Percentiles rank a stretch among this genome's conserved stretches.
Conservation (phyloP, 352 stramenopile genomes). For the Phytophthora lateralis region DNA sequence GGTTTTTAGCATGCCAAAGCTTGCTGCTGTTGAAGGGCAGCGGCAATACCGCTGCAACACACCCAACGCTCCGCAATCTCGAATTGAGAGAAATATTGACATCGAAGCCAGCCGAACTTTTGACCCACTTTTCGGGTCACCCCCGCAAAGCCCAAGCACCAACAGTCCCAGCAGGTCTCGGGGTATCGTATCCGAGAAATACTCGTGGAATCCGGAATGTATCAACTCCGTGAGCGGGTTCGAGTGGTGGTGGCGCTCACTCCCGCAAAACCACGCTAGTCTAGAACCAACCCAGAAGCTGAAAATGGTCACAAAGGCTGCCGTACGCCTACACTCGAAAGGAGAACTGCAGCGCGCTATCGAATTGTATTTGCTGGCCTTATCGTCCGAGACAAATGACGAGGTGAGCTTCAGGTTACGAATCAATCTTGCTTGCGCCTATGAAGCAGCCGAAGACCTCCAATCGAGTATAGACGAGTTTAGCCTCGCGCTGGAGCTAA, state of each 20-base stretch:
- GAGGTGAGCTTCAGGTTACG: conserved; percentile 68
- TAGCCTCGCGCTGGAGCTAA: conserved; percentile 46
- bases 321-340: conserved; percentile 65
- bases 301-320: conserved; percentile 84
- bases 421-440: conserved; percentile 73
- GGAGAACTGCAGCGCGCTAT: conserved; percentile 66
- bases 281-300: conserved; percentile 75
- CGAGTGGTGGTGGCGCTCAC: conserved; percentile 83
- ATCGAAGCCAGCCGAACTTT: conserved; percentile 11
- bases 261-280: conserved; percentile 63
- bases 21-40: conserved; percentile 53
- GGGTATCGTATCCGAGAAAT: conserved; percentile 56
- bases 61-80: conserved; percentile 46
- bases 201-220: conserved; percentile 73
- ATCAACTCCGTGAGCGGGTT: conserved; percentile 82
- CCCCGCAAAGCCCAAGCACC: conserved; percentile 38
- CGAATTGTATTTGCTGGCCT: conserved; percentile 70
- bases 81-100: conserved; percentile 10
- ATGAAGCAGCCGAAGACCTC: conserved; percentile 50
- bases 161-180: conserved; percentile 39
- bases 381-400: conserved; percentile 58
- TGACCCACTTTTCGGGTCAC: conserved; percentile 37
- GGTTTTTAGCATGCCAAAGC: conserved; percentile 74
- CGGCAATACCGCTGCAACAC: conserved; percentile 53
- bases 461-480: conserved; percentile 48